Conservation (phyloP, 768 basidiomycete species). For the Mycena albidolilacea region DNA sequence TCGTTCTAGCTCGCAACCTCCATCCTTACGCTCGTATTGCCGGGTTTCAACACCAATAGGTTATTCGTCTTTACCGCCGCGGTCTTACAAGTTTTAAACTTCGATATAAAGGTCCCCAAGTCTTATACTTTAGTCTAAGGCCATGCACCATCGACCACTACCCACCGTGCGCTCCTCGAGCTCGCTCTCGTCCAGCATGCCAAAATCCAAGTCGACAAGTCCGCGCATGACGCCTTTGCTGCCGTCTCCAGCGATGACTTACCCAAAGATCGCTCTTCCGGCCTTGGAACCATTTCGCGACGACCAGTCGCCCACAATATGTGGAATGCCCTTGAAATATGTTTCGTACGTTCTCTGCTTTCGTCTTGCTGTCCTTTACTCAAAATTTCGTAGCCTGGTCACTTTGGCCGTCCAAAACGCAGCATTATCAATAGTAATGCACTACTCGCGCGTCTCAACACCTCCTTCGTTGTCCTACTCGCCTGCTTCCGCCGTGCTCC, state of each 20-base stretch:
- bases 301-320: conserved; percentile 66
- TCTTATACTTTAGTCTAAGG: conserved; percentile 13
- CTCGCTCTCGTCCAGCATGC: conserved; percentile 49
- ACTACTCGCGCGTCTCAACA: conserved; percentile 95
- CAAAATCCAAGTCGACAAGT: conserved; percentile 40
- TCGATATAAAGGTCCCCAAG: too few relatives aligned
- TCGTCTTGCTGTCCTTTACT: conserved; percentile 12
- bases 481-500: conserved; percentile 92
- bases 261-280: conserved; percentile 56
- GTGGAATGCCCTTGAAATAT: conserved; percentile 84
- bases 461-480: conserved; percentile 88
- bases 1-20: conserved; percentile 21
- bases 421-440: conserved; percentile 96
- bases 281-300: conserved; percentile 50
- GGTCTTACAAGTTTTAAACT: conserved; percentile 15
- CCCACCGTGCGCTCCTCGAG: conserved; percentile 69
- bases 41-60: conserved; percentile 31
- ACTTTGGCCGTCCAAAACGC: conserved; percentile 96
- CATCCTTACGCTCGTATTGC: neutral
- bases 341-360: conserved; percentile 72
- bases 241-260: conserved; percentile 62
- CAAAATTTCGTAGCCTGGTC: conserved; percentile 57
- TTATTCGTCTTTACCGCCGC: conserved; percentile 11
- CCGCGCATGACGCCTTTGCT: conserved; percentile 68
- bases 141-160: conserved; percentile 76